Evolutionary conservation across 129 eudicot genomes (phyloP), one percentile per base, ranked within the genome.

Genomic region (Ambrosia trifida): DNA sequence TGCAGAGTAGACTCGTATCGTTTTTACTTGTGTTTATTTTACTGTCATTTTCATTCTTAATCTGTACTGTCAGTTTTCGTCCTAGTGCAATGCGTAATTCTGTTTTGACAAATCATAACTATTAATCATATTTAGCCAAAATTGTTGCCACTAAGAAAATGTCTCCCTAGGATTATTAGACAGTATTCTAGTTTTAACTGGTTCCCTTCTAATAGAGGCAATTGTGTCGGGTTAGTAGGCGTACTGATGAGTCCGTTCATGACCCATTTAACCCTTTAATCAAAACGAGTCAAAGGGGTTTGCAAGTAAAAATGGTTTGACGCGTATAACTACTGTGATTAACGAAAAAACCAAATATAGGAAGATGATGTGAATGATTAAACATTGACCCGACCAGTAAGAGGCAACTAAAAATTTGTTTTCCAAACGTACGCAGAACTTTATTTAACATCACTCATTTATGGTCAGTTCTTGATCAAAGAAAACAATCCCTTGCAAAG

Each of bases 1-100:
- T 64, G 83, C 91, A 52, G 60, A 83, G 80, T 81, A 75, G 73
- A 66, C 36, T 52, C 20, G 0, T 12, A 4, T 12, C 4, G 14
- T 40, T 43, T 56, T 57, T 35, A 70, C 13, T 12, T 52, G 14
- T 32, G 10, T 30, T 0, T 13, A 7, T 53, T 4, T 56, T 35
- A 44, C 24, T 11, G 43, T 31, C 4, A 13, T 70, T 69, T 36
- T 35, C 38, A 35, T 66, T 54, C 45, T 45, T 46, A 53, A 64
- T 52, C n/a, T 71, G 16, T 18, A 24, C 33, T 53, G n/a, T 57
- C 66, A 5, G n/a, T 70, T 16, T 71, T 43, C 19, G 3, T 18
- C 14, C 3, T 18, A 12, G 30, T 38, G 51, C 40, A 19, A 36
- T 53, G 43, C 6, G 8, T 28, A 12, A 18, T 54, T 70, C 40